Conservation (phyloP, 1,139 yeast species). For the Hanseniaspora sp. region DNA sequence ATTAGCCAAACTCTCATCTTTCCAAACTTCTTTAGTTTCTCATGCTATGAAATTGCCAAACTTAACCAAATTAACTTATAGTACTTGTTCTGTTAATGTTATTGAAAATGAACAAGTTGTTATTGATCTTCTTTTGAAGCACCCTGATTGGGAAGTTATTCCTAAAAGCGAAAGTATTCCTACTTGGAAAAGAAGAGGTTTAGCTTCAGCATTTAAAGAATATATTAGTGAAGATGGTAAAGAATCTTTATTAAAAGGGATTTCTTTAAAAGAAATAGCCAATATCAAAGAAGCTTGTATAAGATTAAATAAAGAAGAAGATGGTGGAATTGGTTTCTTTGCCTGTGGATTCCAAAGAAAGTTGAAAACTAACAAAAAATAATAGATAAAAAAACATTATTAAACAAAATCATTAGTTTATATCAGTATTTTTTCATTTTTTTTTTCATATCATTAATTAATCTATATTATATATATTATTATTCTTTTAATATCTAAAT, state of each 20-base stretch:
- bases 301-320: constrained; percentile 70
- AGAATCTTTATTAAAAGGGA: constrained; percentile 1
- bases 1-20: constrained; percentile 62
- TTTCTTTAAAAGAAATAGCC: constrained; percentile 29
- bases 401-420: not conserved
- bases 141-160: constrained; percentile 67
- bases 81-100: constrained; percentile 89
- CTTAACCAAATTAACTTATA: constrained; percentile 73
- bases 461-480: not conserved
- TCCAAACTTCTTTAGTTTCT: constrained; percentile 74
- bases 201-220: constrained; percentile 50
- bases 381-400: constrained; percentile 1
- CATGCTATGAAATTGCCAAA: constrained; percentile 78
- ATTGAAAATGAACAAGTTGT: constrained; percentile 92
- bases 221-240: constrained; percentile 34
- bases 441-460: not conserved
- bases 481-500: too few relatives aligned
- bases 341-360: constrained; percentile 47
- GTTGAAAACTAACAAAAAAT: not conserved
- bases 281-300: constrained; percentile 75
- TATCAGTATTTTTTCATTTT: not conserved
- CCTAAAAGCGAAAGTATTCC: constrained; percentile 58
- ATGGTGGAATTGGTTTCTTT: constrained; percentile 95
- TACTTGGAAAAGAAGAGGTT: constrained; percentile 76
- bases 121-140: constrained; percentile 49